phyloP scores from a whole-genome alignment of 306 rosid genomes.

The Trichosanthes truncata region DNA sequence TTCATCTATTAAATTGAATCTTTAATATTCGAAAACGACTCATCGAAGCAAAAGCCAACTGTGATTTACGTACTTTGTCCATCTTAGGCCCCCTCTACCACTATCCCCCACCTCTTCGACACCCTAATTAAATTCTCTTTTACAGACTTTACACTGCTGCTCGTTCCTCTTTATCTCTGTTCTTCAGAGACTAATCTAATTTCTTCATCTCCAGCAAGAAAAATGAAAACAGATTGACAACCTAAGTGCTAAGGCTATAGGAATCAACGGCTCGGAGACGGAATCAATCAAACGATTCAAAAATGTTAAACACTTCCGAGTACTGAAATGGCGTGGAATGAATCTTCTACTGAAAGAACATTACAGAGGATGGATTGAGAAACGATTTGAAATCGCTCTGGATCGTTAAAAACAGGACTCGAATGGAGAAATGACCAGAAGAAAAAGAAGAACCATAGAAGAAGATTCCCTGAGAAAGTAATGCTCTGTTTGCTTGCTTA shows the following conservation, averaged over 20 bases:
- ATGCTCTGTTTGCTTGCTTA: slow-evolving; percentile 20
- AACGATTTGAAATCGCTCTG: background rate
- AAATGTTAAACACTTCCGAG: background rate
- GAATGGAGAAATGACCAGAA: background rate
- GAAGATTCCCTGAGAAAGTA: background rate
- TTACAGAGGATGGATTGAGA: background rate
- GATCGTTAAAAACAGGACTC: background rate
- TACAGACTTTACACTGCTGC: slow-evolving; percentile 2
- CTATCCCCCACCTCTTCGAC: background rate
- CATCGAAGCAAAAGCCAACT: slow-evolving; percentile 34
- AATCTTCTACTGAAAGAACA: background rate
- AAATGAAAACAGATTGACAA: background rate
- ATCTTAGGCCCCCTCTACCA: slow-evolving; percentile 10
- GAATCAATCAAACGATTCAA: background rate
- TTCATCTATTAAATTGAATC: slow-evolving; percentile 6
- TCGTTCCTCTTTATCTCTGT: background rate
- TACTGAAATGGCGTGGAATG: background rate
- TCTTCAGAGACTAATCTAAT: background rate
- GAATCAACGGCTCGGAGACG: background rate
- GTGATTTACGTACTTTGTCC: slow-evolving; percentile 18
- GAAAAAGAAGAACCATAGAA: background rate
- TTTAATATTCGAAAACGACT: slow-evolving; percentile 73
- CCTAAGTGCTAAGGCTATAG: background rate
- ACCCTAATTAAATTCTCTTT: slow-evolving; percentile 3
- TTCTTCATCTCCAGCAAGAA: background rate